These are phyloP conservation scores for Prunus fruticosa DNA, from an alignment of 306 rosid species.

Conservation along the genomic window DNA sequence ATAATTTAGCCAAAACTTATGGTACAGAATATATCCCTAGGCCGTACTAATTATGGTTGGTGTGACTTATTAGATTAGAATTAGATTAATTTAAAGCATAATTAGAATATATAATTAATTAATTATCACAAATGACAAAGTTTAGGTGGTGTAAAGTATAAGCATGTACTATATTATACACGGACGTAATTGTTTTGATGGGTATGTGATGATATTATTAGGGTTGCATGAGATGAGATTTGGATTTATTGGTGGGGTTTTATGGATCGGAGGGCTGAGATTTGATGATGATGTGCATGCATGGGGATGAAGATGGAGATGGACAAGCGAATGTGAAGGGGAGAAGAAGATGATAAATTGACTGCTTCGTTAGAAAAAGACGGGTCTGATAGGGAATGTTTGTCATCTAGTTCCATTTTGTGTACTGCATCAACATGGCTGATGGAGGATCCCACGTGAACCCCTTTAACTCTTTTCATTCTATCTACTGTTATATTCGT, in stretches of 20 bases:
- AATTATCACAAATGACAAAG: neutral
- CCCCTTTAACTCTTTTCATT: neutral
- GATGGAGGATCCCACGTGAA: constrained; percentile 34
- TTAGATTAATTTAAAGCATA: neutral
- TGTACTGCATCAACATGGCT: constrained; percentile 35
- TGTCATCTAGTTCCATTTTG: constrained; percentile 33
- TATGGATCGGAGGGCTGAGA: constrained; percentile 10
- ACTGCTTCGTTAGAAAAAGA: constrained; percentile 21
- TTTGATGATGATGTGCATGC: neutral
- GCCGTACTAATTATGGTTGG: constrained; percentile 12
- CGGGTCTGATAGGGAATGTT: constrained; percentile 33
- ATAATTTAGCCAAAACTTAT: neutral
- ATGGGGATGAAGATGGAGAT: neutral
- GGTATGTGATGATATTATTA: neutral
- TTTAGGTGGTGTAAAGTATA: neutral
- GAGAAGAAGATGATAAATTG: constrained; percentile 9
- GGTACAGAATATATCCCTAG: constrained; percentile 14
- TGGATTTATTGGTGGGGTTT: neutral
- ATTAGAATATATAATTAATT: neutral
- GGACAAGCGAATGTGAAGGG: neutral
- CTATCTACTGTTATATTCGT: neutral
- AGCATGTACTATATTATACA: neutral
- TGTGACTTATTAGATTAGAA: neutral
- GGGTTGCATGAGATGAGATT: constrained; percentile 5
- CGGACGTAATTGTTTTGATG: neutral